Percentiles rank a stretch among this genome's conserved stretches.
phyloP scores from a whole-genome alignment of 306 rosid species.

The Glycine soja region DNA sequence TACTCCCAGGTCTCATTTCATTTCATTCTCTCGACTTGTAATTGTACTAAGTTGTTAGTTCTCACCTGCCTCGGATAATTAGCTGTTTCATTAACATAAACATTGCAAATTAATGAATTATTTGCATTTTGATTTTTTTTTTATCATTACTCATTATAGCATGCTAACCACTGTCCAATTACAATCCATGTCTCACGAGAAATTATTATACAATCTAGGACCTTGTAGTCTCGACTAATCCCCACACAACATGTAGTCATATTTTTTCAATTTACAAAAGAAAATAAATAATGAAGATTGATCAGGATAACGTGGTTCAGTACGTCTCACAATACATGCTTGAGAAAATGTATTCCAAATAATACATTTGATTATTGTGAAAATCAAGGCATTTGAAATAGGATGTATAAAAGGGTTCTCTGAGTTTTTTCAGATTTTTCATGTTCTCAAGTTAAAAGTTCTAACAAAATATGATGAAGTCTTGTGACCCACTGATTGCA shows the following conservation, averaged over 20 bases:
- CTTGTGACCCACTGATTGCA: constrained; percentile 30
- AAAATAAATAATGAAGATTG: no score
- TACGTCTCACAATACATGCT: no score
- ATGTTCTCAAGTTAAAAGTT: background rate
- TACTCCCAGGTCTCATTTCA: constrained; percentile 55
- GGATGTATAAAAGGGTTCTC: background rate
- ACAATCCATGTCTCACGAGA: no score
- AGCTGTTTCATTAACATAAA: background rate
- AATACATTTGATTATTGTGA: background rate
- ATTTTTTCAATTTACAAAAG: no score
- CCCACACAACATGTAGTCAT: no score
- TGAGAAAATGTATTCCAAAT: no score
- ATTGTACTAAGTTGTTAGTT: background rate
- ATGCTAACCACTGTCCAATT: no score
- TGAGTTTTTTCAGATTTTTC: background rate
- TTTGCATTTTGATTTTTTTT: background rate
- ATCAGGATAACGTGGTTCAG: no score
- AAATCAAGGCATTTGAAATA: constrained; percentile 29
- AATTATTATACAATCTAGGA: no score
- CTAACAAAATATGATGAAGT: background rate
- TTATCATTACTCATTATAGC: background rate
- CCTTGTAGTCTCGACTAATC: no score
- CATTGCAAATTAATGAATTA: background rate
- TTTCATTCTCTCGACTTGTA: background rate
- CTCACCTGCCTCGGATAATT: no score